Conservation (phyloP, 2,329 filamentous ascomycete genomes). For the Parascedosporium putredinis region DNA sequence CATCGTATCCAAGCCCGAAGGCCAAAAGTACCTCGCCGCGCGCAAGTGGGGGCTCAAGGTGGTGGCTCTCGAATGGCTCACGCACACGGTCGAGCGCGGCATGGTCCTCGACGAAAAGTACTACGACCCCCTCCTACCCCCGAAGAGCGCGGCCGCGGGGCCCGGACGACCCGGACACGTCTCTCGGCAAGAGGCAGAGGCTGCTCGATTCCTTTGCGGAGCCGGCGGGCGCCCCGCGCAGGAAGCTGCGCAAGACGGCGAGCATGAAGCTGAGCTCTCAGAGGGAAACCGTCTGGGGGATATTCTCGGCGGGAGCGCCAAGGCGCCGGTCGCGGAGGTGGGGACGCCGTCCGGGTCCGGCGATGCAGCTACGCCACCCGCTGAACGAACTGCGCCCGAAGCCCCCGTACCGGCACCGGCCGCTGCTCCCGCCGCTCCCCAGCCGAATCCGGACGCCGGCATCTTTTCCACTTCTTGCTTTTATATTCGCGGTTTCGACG, state of each 20-base stretch:
- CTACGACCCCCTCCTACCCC: constrained; percentile 66
- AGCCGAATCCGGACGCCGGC: constrained; percentile 17
- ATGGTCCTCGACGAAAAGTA: constrained; percentile 84
- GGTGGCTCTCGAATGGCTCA: constrained; percentile 76
- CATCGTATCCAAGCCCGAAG: constrained; percentile 66
- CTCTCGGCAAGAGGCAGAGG: constrained; percentile 49
- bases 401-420: background rate
- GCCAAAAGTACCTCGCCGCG: constrained; percentile 87
- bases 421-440: background rate
- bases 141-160: constrained; percentile 65
- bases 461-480: constrained; percentile 49
- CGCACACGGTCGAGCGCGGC: constrained; percentile 70
- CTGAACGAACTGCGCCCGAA: no score
- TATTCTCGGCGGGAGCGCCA: constrained; percentile 42
- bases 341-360: constrained; percentile 1
- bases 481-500: constrained; percentile 48
- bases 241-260: constrained; percentile 79
- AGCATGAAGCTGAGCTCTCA: constrained; percentile 76
- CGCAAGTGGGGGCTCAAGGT: constrained; percentile 69
- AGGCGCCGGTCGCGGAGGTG: background rate
- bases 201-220: constrained; percentile 30
- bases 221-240: constrained; percentile 49
- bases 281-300: constrained; percentile 80
- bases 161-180: constrained; percentile 40
- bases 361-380: background rate